phyloP scores from a whole-genome alignment of 2,329 filamentous ascomycete genomes.

The Triangularia verruculosa region DNA sequence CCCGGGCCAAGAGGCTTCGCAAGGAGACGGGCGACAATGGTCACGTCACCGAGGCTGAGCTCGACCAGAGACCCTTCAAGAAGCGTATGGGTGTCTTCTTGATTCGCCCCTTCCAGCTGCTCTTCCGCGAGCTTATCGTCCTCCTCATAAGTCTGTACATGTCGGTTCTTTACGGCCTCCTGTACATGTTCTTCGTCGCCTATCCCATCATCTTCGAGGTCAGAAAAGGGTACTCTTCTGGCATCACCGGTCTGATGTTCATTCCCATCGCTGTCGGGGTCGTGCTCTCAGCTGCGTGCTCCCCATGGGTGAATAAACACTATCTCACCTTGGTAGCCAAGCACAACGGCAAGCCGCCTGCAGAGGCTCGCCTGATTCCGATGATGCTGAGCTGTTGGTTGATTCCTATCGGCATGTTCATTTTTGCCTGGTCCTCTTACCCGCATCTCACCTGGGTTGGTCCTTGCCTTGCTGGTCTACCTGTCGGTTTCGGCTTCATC shows the following conservation, averaged over 20 bases:
- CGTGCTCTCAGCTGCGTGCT: conserved; percentile 60
- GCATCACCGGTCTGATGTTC: conserved; percentile 80
- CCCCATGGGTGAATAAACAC: conserved; percentile 76
- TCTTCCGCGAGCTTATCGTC: conserved; percentile 82
- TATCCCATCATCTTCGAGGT: conserved; percentile 70
- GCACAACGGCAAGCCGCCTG: conserved; percentile 69
- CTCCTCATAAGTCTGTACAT: conserved; percentile 83
- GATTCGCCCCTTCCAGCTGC: conserved; percentile 77
- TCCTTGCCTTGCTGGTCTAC: conserved; percentile 66
- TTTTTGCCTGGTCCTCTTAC: conserved; percentile 64
- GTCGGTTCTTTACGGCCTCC: conserved; percentile 71
- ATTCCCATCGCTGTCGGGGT: conserved; percentile 79
- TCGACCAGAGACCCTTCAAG: conserved; percentile 66
- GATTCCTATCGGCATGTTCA: conserved; percentile 58
- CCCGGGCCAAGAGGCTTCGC: conserved; percentile 68
- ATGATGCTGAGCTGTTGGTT: conserved; percentile 79
- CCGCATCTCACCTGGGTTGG: conserved; percentile 64
- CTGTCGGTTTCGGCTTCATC: conserved; percentile 77
- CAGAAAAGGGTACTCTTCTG: conserved; percentile 74
- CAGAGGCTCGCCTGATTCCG: conserved; percentile 74
- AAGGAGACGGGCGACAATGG: conserved; percentile 63
- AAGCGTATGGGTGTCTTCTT: conserved; percentile 73
- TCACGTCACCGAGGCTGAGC: conserved; percentile 76
- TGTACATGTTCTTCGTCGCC: conserved; percentile 76
- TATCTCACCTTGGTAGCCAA: conserved; percentile 64